phyloP scores from a whole-genome alignment of 306 rosid species.

The Cucumis cinereus region DNA sequence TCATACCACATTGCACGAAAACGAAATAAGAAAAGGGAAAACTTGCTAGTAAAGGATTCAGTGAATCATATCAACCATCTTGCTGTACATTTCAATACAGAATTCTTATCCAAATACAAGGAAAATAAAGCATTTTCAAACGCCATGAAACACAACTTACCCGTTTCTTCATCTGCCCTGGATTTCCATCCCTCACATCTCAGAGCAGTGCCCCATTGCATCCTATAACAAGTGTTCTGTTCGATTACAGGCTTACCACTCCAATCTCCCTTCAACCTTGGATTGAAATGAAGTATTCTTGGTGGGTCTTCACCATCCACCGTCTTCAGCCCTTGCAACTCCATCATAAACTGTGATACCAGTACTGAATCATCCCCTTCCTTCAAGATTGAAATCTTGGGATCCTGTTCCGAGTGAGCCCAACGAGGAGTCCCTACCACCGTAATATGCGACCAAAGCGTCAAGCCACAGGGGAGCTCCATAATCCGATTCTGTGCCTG shows the following conservation, averaged over 20 bases:
- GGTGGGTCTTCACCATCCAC: slow-evolving; percentile 96
- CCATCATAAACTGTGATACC: slow-evolving; percentile 96
- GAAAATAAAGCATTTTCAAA: background rate
- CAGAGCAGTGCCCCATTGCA: slow-evolving; percentile 85
- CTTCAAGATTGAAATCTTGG: slow-evolving; percentile 57
- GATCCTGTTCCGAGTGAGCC: slow-evolving; percentile 68
- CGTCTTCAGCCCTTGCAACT: slow-evolving; percentile 79
- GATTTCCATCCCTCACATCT: slow-evolving; percentile 92
- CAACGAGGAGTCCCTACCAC: slow-evolving; percentile 85
- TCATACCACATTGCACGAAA: background rate
- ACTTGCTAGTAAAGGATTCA: background rate
- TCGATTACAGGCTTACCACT: slow-evolving; percentile 81
- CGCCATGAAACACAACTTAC: slow-evolving; percentile 22
- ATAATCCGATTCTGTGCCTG: slow-evolving; percentile 29
- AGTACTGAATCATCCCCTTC: slow-evolving; percentile 56
- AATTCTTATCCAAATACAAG: background rate
- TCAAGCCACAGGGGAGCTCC: slow-evolving; percentile 76
- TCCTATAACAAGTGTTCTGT: slow-evolving; percentile 82
- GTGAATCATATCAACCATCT: background rate
- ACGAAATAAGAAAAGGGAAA: background rate
- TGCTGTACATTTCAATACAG: background rate
- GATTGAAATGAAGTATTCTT: slow-evolving; percentile 80
- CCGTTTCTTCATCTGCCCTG: slow-evolving; percentile 72
- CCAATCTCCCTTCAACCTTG: slow-evolving; percentile 94
- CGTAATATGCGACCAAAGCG: slow-evolving; percentile 80